Evolutionary conservation across 306 rosid genomes (phyloP).

Genomic region (Glycine tomentella): DNA sequence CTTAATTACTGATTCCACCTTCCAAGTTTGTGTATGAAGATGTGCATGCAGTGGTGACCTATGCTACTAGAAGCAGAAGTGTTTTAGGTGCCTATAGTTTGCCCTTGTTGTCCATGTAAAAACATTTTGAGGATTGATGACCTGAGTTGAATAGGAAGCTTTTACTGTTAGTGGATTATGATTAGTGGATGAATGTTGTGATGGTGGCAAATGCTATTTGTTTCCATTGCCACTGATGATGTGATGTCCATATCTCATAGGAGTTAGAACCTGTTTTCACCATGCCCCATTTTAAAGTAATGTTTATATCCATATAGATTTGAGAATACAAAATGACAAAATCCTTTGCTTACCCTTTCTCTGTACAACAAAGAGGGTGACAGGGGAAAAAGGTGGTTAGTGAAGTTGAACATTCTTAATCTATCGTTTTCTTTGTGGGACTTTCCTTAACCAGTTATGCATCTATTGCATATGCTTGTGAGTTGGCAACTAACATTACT

Average conservation of each 20-base stretch:
- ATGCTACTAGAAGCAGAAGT: slow-evolving; percentile 38
- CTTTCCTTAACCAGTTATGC: neutral
- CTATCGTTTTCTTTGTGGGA: neutral
- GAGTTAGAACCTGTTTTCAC: slow-evolving; percentile 36
- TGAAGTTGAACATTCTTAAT: slow-evolving; percentile 12
- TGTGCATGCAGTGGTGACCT: slow-evolving; percentile 58
- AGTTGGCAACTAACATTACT: neutral
- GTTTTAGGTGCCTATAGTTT: slow-evolving; percentile 46
- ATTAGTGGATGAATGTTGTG: slow-evolving; percentile 19
- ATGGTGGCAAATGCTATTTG: slow-evolving; percentile 39
- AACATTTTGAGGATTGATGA: slow-evolving; percentile 49
- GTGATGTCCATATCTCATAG: slow-evolving; percentile 40
- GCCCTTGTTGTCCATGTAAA: slow-evolving; percentile 32
- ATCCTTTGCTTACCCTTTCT: neutral
- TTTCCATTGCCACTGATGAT: slow-evolving; percentile 32
- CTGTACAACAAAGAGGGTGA: slow-evolving; percentile 1
- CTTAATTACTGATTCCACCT: slow-evolving; percentile 63
- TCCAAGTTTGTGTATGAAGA: slow-evolving; percentile 24
- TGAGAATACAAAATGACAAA: slow-evolving; percentile 38
- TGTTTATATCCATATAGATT: slow-evolving; percentile 39
- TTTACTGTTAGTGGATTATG: slow-evolving; percentile 17
- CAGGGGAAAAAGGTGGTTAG: neutral
- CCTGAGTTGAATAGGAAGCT: slow-evolving; percentile 48
- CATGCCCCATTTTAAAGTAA: slow-evolving; percentile 12
- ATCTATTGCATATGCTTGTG: neutral